These are phyloP conservation scores for Amylocystis lapponica DNA, from an alignment of 768 basidiomycete genomes.

Conservation along the genomic window DNA sequence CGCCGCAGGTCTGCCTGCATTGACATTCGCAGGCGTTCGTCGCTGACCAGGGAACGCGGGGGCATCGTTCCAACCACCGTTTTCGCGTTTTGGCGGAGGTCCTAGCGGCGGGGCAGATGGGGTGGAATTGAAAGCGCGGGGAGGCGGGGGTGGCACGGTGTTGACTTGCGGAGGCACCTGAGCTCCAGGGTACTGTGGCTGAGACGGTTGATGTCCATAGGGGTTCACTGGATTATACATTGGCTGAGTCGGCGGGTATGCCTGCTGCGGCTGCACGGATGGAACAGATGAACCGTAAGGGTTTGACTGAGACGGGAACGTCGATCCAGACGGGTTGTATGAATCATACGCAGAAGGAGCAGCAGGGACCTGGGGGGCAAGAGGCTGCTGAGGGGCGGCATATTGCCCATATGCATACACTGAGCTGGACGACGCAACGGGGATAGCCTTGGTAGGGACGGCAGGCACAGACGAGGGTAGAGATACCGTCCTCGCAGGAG, in stretches of 20 bases:
- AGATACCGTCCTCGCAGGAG: slow-evolving; percentile 22
- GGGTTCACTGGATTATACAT: slow-evolving; percentile 23
- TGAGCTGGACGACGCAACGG: slow-evolving; percentile 15
- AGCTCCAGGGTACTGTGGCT: slow-evolving; percentile 17
- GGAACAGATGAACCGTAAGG: slow-evolving; percentile 16
- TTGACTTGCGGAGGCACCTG: slow-evolving; percentile 3
- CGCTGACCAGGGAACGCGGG: slow-evolving; percentile 45
- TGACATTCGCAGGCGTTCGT: slow-evolving; percentile 47
- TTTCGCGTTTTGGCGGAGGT: slow-evolving; percentile 51
- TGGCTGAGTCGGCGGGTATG: slow-evolving; percentile 11
- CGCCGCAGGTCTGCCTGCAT: slow-evolving; percentile 52
- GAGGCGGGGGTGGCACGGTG: slow-evolving; percentile 14
- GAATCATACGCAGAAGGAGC: slow-evolving; percentile 15
- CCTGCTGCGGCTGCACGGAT: slow-evolving; percentile 8
- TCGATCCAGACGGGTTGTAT: slow-evolving; percentile 11
- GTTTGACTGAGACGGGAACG: slow-evolving; percentile 11
- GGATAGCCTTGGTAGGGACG: slow-evolving; percentile 12
- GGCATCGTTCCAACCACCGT: slow-evolving; percentile 91
- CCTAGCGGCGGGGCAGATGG: slow-evolving; percentile 36
- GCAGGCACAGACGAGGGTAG: slow-evolving; percentile 10
- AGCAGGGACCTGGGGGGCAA: slow-evolving; percentile 11
- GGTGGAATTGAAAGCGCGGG: slow-evolving; percentile 38
- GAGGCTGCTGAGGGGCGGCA: slow-evolving; percentile 15
- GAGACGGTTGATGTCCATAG: slow-evolving; percentile 29
- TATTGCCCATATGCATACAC: slow-evolving; percentile 17